Evolutionary conservation across 352 stramenopile species (phyloP).

Genomic region (Pythium brachiatum): DNA sequence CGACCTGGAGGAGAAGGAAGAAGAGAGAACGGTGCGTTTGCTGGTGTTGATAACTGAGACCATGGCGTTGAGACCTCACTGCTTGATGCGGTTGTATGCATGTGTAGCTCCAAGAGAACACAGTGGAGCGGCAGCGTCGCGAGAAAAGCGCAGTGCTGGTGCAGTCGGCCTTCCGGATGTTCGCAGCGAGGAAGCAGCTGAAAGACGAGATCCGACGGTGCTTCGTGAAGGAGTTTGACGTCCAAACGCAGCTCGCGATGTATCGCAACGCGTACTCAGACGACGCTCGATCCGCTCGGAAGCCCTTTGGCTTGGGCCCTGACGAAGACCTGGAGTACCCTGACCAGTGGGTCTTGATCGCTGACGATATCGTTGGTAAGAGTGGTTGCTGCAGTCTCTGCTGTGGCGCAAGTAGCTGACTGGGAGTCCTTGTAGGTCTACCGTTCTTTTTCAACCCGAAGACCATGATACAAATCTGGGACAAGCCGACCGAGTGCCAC

Average conservation of each 20-base stretch:
- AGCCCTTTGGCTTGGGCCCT: conserved; percentile 47
- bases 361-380: conserved; percentile 38
- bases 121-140: conserved; percentile 30
- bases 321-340: conserved; percentile 53
- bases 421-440: conserved; percentile 30
- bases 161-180: conserved; percentile 61
- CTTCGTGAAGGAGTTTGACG: conserved; percentile 65
- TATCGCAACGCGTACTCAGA: conserved; percentile 59
- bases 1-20: conserved; percentile 40
- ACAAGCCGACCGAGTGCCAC: conserved; percentile 47
- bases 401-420: not conserved
- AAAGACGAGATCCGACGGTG: conserved; percentile 41
- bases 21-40: conserved; percentile 38
- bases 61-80: not conserved
- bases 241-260: conserved; percentile 28
- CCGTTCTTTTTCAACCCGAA: conserved; percentile 69
- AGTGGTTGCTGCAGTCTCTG: too few species aligned
- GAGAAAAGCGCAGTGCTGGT: conserved; percentile 45
- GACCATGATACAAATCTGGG: conserved; percentile 56
- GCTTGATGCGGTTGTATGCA: too few species aligned
- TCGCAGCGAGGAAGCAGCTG: conserved; percentile 45
- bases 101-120: conserved; percentile 49
- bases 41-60: not conserved
- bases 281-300: conserved; percentile 31
- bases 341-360: conserved; percentile 59